Percentiles rank a stretch among this genome's conserved stretches.
Evolutionary conservation across 2,329 filamentous ascomycete species (phyloP).

Genomic region (Xylaria sp.): DNA sequence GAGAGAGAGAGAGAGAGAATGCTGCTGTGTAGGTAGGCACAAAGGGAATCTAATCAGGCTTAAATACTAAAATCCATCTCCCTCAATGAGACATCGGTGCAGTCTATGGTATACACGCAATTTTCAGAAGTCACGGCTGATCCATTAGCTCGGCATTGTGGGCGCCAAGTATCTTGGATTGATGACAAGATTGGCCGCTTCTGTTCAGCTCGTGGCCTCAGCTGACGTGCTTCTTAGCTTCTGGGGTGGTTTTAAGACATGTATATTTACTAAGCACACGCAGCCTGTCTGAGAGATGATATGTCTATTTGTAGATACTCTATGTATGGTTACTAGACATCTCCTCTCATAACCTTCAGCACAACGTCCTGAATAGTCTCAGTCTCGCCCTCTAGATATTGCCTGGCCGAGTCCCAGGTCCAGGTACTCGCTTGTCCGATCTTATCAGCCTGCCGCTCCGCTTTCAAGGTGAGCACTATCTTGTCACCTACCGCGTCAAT

Average conservation of each 20-base stretch:
- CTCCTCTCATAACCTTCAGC: constrained; percentile 25
- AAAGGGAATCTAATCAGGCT: neutral
- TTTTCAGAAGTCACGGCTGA: no score
- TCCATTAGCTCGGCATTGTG: neutral
- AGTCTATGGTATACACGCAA: no score
- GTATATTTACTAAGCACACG: neutral
- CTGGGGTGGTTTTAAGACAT: neutral
- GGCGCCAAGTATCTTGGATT: neutral
- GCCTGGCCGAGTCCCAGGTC: constrained; percentile 31
- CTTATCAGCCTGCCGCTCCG: constrained; percentile 22
- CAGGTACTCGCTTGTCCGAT: constrained; percentile 15
- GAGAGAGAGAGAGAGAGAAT: neutral
- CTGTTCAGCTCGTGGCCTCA: neutral
- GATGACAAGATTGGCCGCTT: neutral
- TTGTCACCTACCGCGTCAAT: constrained; percentile 54
- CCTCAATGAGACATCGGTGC: no score
- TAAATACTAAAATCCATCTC: no score
- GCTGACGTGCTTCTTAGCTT: neutral
- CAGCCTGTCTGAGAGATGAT: neutral
- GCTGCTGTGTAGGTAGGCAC: neutral
- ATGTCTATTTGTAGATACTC: neutral
- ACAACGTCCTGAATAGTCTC: constrained; percentile 23
- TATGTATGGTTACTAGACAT: neutral
- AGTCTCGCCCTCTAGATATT: neutral
- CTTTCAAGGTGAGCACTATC: constrained; percentile 45